phyloP scores from a whole-genome alignment of 1,139 yeast genomes.

The Taphrina confusa region DNA sequence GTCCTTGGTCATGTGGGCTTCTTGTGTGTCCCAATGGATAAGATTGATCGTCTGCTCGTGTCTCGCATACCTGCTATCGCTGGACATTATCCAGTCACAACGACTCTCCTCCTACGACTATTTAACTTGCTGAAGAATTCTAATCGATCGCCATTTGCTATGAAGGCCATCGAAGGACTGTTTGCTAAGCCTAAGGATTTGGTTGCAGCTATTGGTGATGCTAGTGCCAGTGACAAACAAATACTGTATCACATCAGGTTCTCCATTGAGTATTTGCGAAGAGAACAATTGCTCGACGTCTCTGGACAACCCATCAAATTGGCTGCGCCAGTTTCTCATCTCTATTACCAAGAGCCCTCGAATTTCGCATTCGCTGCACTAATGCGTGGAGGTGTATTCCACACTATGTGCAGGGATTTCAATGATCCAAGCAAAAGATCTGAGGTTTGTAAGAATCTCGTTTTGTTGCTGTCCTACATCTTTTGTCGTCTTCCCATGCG shows the following conservation, averaged over 20 bases:
- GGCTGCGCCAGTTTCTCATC: slow-evolving; percentile 29
- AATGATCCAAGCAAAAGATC: slow-evolving; percentile 24
- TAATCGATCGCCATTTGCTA: slow-evolving; percentile 33
- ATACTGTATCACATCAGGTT: slow-evolving; percentile 35
- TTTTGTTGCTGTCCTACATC: slow-evolving; percentile 25
- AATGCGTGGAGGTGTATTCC: slow-evolving; percentile 36
- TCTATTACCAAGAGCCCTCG: slow-evolving; percentile 35
- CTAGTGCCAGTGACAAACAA: slow-evolving; percentile 19
- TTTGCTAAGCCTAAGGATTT: slow-evolving; percentile 32
- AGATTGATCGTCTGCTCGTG: slow-evolving; percentile 35
- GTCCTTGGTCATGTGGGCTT: slow-evolving; percentile 36
- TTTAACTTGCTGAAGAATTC: slow-evolving; percentile 31
- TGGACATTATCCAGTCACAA: slow-evolving; percentile 36
- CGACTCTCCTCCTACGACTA: slow-evolving; percentile 30
- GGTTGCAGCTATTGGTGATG: slow-evolving; percentile 27
- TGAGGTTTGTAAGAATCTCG: slow-evolving; percentile 21
- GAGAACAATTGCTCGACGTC: slow-evolving; percentile 34
- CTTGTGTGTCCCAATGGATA: slow-evolving; percentile 36
- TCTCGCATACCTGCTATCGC: slow-evolving; percentile 35
- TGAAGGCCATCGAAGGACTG: slow-evolving; percentile 29
- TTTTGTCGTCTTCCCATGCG: slow-evolving; percentile 35
- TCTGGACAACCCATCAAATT: slow-evolving; percentile 34
- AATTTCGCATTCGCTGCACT: slow-evolving; percentile 34
- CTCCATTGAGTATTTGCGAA: slow-evolving; percentile 33
- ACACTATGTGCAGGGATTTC: slow-evolving; percentile 24